Conservation (phyloP, 108 stramenopile species). For the Fragilaria radians region DNA sequence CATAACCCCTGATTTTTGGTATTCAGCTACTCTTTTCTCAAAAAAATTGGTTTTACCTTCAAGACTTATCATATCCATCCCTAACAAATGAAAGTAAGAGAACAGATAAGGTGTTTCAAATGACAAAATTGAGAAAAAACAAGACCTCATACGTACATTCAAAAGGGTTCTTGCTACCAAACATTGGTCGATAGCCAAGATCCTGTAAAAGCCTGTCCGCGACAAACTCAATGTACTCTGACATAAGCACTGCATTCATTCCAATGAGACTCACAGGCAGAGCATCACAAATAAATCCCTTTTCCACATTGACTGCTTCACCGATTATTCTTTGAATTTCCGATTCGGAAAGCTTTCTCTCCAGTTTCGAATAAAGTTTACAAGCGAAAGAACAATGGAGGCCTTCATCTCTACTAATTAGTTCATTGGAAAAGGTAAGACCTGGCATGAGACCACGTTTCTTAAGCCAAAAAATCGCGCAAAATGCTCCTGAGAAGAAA, state of each 20-base stretch:
- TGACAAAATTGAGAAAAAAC: too few relatives aligned
- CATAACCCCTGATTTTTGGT: conserved; percentile 96
- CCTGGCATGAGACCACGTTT: conserved; percentile 91
- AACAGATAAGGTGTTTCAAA: too few relatives aligned
- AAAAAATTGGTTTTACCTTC: conserved; percentile 99
- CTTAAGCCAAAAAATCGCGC: conserved; percentile 89
- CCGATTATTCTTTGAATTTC: conserved; percentile 78
- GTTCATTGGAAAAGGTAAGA: conserved; percentile 87
- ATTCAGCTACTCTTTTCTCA: conserved; percentile 97
- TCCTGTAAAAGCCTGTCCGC: conserved; percentile 78
- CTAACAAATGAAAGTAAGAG: conserved; percentile 11
- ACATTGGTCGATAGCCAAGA: conserved; percentile 71
- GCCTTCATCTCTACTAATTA: conserved; percentile 90
- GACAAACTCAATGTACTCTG: conserved; percentile 89
- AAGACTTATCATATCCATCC: conserved; percentile 92
- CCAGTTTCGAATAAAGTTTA: conserved; percentile 91
- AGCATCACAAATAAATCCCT: conserved; percentile 87
- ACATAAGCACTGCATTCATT: conserved; percentile 87
- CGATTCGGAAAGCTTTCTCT: conserved; percentile 63
- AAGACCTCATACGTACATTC: conserved; percentile 80
- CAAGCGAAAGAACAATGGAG: conserved; percentile 96
- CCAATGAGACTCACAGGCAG: conserved; percentile 88
- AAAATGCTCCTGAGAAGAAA: conserved; percentile 90
- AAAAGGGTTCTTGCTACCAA: conserved; percentile 85
- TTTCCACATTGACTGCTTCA: conserved; percentile 86